Base-by-base conservation (phyloP, 768 basidiomycete species). In the Sporobolomyces pararoseus region DNA sequence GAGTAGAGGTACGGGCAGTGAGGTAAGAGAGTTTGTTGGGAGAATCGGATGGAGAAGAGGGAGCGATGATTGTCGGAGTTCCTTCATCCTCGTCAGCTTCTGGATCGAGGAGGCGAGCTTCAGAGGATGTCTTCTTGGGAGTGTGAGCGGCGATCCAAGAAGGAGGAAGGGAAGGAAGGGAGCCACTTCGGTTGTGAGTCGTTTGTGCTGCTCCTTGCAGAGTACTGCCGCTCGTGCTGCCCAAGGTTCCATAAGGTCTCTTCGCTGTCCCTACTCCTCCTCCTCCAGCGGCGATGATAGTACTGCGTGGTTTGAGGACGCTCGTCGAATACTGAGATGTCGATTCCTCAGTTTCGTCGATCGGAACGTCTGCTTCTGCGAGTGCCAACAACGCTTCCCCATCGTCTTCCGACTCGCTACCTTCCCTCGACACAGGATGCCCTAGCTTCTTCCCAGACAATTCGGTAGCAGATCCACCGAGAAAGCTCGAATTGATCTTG, bases 171-270 rank as follows among this genome's bases (percentile, higher is more conserved):
- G 52, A 55, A 4, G 69, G 69, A 6, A 70, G 51, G 1, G 55
- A 58, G 4, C 49, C 91, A 10, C 92, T 61, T 7, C 59, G 59
- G 17, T 49, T 91, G 39, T 94, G 89, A 51, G 9, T 42, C 39
- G 86, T 82, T 70, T 89, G 87, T 37, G 88, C 87, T 13, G 82
- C 83, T 1, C 88, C 83, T 16, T 84, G 79, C 14, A 72, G 52
- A n/a, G 46, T 65, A 13, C 44, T 61, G 9, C 65, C 51, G 35
- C 67, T 72, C 35, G 29, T 47, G 50, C 66, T 65, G 37, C 64
- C 69, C 19, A 70, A 59, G 3, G 35, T 19, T 19, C 69, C 69
- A 47, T 70, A 70, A 17, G 69, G 64, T 35, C 50, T 2, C 16
- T 7, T 7, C 4, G 19, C 46, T 19, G n/a, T 27, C 46, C 58